A percentile compares a stretch with the other conserved stretches of the same genome.
These are phyloP conservation scores for Medakamo hakoo DNA, from an alignment of 139 green algal species.

Conservation along the genomic window DNA sequence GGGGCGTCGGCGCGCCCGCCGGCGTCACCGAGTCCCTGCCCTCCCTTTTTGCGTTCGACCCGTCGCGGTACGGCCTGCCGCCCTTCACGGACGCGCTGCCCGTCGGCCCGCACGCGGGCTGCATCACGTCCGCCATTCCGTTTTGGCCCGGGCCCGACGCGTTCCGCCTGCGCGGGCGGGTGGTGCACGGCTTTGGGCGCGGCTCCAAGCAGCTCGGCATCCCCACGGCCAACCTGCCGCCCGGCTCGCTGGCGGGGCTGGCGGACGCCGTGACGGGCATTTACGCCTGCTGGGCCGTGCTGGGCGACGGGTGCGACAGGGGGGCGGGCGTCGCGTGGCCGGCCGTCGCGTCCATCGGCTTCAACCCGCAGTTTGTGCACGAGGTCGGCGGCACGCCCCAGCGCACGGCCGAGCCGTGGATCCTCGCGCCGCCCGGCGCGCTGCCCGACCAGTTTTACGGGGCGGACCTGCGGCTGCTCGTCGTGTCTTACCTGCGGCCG, in stretches of 20 bases:
- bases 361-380: neutral
- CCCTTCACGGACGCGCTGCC: conserved; percentile 45
- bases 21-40: conserved; percentile 32
- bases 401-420: conserved; percentile 48
- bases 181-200: neutral
- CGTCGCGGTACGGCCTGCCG: conserved; percentile 43
- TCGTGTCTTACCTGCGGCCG: conserved; percentile 72
- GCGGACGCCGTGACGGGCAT: conserved; percentile 31
- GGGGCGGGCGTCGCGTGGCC: neutral
- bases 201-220: conserved; percentile 65
- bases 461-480: conserved; percentile 40
- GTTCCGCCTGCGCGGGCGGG: neutral
- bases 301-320: no score
- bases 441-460: conserved; percentile 60
- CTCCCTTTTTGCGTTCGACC: conserved; percentile 62
- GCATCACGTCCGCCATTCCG: neutral
- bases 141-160: no score
- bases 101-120: no score
- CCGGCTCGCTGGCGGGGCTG: conserved; percentile 29
- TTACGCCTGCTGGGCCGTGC: conserved; percentile 40
- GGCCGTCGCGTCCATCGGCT: conserved; percentile 23
- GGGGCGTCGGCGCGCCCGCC: neutral
- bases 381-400: neutral
- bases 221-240: conserved; percentile 78
- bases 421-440: conserved; percentile 56